A percentile compares a stretch with the other conserved stretches of the same genome.
Evolutionary conservation across 1,284 basidiomycete species (phyloP).

Genomic region (Vanrija humicola): DNA sequence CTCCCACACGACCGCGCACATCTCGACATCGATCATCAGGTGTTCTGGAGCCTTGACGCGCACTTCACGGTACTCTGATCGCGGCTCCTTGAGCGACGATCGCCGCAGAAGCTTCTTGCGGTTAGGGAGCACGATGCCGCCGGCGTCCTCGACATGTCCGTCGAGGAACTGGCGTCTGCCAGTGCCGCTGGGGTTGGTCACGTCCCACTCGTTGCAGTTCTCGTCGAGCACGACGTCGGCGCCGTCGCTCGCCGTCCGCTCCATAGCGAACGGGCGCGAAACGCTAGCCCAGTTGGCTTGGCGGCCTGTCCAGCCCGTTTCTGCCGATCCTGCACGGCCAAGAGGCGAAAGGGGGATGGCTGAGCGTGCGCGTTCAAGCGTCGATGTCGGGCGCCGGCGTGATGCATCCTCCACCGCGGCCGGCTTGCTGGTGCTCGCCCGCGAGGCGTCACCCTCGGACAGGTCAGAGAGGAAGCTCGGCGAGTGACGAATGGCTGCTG

Average conservation of each 20-base stretch:
- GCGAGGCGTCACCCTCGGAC: no score
- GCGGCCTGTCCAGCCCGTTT: neutral
- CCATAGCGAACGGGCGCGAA: conserved; percentile 18
- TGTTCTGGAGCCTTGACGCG: conserved; percentile 15
- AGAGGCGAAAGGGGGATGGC: neutral
- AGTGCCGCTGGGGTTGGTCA: conserved; percentile 35
- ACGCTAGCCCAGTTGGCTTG: no score
- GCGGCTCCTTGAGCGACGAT: conserved; percentile 23
- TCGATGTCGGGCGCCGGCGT: no score
- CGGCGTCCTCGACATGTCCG: neutral
- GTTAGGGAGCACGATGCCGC: neutral
- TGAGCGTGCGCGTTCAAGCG: no score
- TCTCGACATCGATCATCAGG: conserved; percentile 37
- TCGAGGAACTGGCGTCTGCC: conserved; percentile 15
- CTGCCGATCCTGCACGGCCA: neutral
- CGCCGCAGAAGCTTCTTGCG: no score
- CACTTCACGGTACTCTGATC: conserved; percentile 5
- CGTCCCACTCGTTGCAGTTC: conserved; percentile 36
- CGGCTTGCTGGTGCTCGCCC: no score
- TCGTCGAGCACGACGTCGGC: conserved; percentile 35
- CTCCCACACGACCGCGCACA: conserved; percentile 34
- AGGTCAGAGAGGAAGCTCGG: no score
- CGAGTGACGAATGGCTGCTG: no score
- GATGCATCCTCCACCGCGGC: no score
- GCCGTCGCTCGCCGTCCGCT: conserved; percentile 37